Base-by-base conservation (phyloP, 176 grass and related monocot genomes). In the Avena insularis region DNA sequence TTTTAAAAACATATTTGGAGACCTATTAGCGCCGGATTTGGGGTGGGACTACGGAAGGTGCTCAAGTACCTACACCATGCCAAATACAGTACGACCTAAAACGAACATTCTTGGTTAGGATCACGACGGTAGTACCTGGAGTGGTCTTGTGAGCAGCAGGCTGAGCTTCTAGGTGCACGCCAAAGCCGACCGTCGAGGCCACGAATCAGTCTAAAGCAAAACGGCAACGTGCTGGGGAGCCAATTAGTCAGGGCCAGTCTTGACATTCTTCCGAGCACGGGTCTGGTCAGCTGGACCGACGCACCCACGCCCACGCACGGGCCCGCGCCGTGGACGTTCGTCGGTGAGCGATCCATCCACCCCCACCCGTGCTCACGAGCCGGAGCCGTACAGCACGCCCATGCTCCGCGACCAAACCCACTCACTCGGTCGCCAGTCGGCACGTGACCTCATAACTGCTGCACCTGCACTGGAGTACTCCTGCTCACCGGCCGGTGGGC, bases 401-500 rank as follows among this genome's bases (percentile, higher is more conserved):
- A 12, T 79, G 63, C 64, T 2, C 33, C 38, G 12, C 17, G 23
- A 2, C 85, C 66, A 7, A 72, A 69, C 68, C 67, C 85, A 80
- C 75, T 20, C 54, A 9, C 45, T 8, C 65, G 4, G 43, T 74
- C n/a, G n/a, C 71, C 71, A 51, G 46, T 75, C 3, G 33, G 74
- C 62, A 69, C 48, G 75, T 86, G 84, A 86, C 33, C 25, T 19
- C 33, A 67, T 78, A 27, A 85, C 19, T 63, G 35, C 51, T 12
- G 38, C 40, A 43, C 40, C 40, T 43, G 40, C 66, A 4, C 6
- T 31, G 2, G n/a, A n/a, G n/a, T n/a, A n/a, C n/a, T 2, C 2
- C 53, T 36, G 19, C 17, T 60, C 33, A 45, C 77, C 36, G 33
- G 35, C 77, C 55, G 6, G 6, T 56, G 54, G 20, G 2, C 77